A percentile compares a stretch with the other conserved stretches of the same genome.
Conservation (phyloP, 495 filamentous ascomycete genomes). For the Podospora sp. region DNA sequence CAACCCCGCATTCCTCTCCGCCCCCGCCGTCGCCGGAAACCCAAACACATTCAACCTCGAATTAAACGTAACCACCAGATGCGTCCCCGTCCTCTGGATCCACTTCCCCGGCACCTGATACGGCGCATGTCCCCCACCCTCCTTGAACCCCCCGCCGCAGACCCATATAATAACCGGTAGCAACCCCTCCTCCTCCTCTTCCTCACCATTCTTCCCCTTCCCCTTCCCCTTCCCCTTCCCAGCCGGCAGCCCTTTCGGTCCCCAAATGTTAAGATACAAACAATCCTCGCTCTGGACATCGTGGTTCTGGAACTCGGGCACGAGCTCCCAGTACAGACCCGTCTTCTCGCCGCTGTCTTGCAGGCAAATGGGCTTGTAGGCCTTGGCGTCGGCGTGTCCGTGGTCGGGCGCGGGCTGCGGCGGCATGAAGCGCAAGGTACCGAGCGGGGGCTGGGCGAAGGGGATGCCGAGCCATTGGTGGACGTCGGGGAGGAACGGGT, state of each 20-base stretch:
- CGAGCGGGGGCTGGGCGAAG: constrained; percentile 54
- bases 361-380: constrained; percentile 19
- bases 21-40: constrained; percentile 44
- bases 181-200: constrained; percentile 1
- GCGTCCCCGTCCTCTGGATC: constrained; percentile 38
- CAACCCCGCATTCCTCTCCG: constrained; percentile 48
- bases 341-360: constrained; percentile 16
- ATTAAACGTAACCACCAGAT: constrained; percentile 60
- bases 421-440: constrained; percentile 47
- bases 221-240: too few relatives aligned
- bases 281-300: constrained; percentile 53
- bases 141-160: constrained; percentile 30
- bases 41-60: constrained; percentile 66
- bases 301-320: constrained; percentile 11
- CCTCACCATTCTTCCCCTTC: too few relatives aligned
- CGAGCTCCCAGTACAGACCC: constrained; percentile 6
- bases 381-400: constrained; percentile 51
- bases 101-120: constrained; percentile 35
- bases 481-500: constrained; percentile 13
- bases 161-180: constrained; percentile 32
- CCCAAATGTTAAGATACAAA: constrained; percentile 57
- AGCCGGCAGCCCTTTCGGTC: neutral
- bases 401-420: constrained; percentile 56
- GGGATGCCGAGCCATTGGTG: constrained; percentile 56
- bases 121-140: neutral